phyloP scores from a whole-genome alignment of 352 stramenopile species.

The Saprolegnia diclina region DNA sequence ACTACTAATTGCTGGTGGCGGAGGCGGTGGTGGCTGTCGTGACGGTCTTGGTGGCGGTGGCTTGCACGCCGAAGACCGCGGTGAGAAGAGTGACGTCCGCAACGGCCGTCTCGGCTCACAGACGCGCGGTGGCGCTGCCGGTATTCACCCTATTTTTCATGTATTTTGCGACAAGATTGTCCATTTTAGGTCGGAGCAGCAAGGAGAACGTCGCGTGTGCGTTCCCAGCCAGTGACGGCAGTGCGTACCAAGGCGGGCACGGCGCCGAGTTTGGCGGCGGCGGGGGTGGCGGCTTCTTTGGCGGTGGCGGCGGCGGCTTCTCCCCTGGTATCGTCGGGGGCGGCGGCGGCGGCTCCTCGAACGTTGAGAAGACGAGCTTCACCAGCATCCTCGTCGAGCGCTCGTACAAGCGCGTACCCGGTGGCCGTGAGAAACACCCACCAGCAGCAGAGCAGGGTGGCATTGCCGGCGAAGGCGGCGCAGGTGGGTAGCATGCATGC shows the following conservation, averaged over 20 bases:
- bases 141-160: too few relatives aligned
- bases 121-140: constrained; percentile 38
- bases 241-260: constrained; percentile 52
- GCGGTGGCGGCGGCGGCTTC: constrained; percentile 60
- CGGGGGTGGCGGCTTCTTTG: constrained; percentile 55
- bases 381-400: constrained; percentile 42
- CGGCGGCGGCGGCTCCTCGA: constrained; percentile 59
- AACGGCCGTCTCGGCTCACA: constrained; percentile 46
- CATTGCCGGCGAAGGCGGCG: constrained; percentile 49
- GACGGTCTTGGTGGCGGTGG: constrained; percentile 43
- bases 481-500: background rate
- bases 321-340: constrained; percentile 63
- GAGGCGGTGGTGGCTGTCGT: constrained; percentile 59
- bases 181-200: constrained; percentile 42
- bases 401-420: constrained; percentile 36
- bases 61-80: constrained; percentile 29
- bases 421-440: constrained; percentile 48
- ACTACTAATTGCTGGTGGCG: constrained; percentile 55
- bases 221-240: constrained; percentile 47
- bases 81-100: constrained; percentile 44
- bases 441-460: constrained; percentile 42
- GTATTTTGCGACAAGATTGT: too few relatives aligned
- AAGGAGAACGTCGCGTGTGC: constrained; percentile 54
- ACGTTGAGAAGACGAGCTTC: constrained; percentile 42
- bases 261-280: constrained; percentile 69